These are phyloP conservation scores for grape (Vitis vinifera) DNA, from an alignment of 164 flowering plant species.

Conservation along the genomic window ASM3070453v1 NC_081822.1:2362001-2362500, in stretches of 20 bases:
- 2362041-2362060: conserved; percentile 66
- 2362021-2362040: conserved; percentile 92
- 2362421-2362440: conserved; percentile 98
- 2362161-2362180: conserved; percentile 87
- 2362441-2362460: conserved; percentile 53
- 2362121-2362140: conserved; percentile 62
- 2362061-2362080: conserved; percentile 78
- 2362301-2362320: conserved; percentile 82
- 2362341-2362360: conserved; percentile 72
- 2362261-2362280: conserved; percentile 56
- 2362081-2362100: conserved; percentile 72
- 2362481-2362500: conserved; percentile 11
- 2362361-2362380: conserved; percentile 62
- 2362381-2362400: conserved; percentile 92
- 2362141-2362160: conserved; percentile 90
- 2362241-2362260: conserved; percentile 59
- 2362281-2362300: conserved; percentile 61
- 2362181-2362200: conserved; percentile 66
- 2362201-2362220: conserved; percentile 91
- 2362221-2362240: conserved; percentile 74
- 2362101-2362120: conserved; percentile 50
- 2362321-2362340: conserved; percentile 88
- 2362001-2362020: conserved; percentile 87
- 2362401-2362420: conserved; percentile 85
- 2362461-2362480: conserved; percentile 26